phyloP scores from a whole-genome alignment of 176 grass and related monocot genomes.

The Neostapfia colusana region DNA sequence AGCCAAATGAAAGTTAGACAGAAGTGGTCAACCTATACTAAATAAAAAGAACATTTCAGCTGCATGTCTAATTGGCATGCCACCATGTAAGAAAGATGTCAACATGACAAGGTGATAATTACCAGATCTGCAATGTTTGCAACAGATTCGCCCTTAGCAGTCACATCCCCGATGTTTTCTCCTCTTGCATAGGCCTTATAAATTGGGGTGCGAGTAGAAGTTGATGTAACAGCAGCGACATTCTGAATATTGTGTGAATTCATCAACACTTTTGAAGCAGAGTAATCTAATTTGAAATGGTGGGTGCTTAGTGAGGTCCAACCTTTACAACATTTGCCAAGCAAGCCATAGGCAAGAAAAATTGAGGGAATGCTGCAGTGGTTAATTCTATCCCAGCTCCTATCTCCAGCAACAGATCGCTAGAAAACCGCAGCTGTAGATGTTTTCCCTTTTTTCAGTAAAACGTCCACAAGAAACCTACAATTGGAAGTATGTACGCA shows the following conservation, averaged over 20 bases:
- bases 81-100: background rate
- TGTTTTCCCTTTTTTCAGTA: conserved; percentile 28
- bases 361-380: conserved; percentile 82
- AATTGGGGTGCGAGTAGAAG: conserved; percentile 92
- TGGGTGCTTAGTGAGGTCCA: background rate
- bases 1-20: conserved; percentile 19
- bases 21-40: background rate
- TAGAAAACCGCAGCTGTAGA: conserved; percentile 76
- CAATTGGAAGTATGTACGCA: background rate
- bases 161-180: conserved; percentile 99
- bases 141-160: conserved; percentile 97
- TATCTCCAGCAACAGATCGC: conserved; percentile 94
- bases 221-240: conserved; percentile 94
- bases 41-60: background rate
- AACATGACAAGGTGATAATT: conserved; percentile 42
- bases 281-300: conserved; percentile 25
- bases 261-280: conserved; percentile 34
- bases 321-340: conserved; percentile 97
- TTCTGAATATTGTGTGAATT: conserved; percentile 42
- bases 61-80: conserved; percentile 11
- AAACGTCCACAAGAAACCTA: background rate
- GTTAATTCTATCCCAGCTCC: conserved; percentile 95
- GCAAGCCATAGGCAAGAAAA: conserved; percentile 98
- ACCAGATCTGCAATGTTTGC: conserved; percentile 97
- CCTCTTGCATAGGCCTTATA: conserved; percentile 98